Base-by-base conservation (phyloP, 352 stramenopile genomes). In the Pythium periplocum region DNA sequence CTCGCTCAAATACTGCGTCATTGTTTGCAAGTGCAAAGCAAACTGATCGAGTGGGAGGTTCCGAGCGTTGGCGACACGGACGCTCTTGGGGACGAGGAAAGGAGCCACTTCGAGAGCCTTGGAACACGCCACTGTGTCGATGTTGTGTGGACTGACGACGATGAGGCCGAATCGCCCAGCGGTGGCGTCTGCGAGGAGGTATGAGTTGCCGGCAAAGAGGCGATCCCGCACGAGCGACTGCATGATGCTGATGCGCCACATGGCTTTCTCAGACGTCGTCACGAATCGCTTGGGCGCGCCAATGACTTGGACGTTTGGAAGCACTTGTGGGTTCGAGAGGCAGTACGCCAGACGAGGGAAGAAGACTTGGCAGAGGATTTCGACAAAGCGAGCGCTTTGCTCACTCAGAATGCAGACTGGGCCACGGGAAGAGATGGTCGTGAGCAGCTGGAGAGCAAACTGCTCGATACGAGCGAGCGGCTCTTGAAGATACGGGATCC, bases 321-420 rank as follows among this genome's bases (percentile, higher is more conserved):
- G 73, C 5, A 63, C 64, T 5, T 66, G 80, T 0, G 66, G 57
- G 44, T 70, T 84, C 33, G 53, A 59, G 7, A 87, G 69, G 38
- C 75, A 87, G 59, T 73, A 87, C 30, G 75, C 75, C 26, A 87
- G 61, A 33, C 77, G 67, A 17, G 77, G 77, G 54, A 87, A 87
- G 45, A 87, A 83, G 5, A 68, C 61, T 45, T 70, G 71, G 71
- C 73, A 87, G 53, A 75, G 70, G 37, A 64, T 67, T 59, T 87
- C 77, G 4, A 87, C 71, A 39, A 84, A 87, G 45, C 69, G 60
- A 44, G 75, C 70, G 45, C 68, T 82, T 46, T 87, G 68, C 39
- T 87, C 75, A 41, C 77, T 86, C 4, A 86, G 67, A 26, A 87
- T 86, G 50, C 80, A 87, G 26, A 87, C 68, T 8, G 77, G 77